phyloP scores from a whole-genome alignment of 768 basidiomycete genomes.

The Boletus rufocinnamomeus region DNA sequence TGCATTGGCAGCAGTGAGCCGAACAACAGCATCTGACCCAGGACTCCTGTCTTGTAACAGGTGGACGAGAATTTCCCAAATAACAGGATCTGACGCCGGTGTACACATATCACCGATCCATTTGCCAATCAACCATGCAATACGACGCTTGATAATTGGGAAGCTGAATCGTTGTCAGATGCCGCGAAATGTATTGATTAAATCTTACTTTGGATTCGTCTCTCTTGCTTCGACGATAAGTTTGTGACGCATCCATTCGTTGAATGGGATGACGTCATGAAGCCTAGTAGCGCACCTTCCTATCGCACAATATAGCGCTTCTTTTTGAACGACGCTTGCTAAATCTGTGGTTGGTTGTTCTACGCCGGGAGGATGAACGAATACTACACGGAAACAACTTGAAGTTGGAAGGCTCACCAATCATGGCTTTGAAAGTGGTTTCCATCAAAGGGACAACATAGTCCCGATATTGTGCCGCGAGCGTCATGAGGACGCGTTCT shows the following conservation, averaged over 20 bases:
- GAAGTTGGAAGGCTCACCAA: conserved; percentile 42
- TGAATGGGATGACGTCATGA: conserved; percentile 64
- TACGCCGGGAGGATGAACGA: conserved; percentile 16
- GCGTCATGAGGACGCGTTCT: conserved; percentile 85
- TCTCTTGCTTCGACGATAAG: conserved; percentile 61
- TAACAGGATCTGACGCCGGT: conserved; percentile 55
- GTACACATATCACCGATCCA: conserved; percentile 75
- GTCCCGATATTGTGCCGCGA: conserved; percentile 68
- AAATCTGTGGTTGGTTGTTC: conserved; percentile 55
- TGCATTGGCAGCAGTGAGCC: conserved; percentile 80
- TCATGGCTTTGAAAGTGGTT: conserved; percentile 58
- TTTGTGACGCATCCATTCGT: conserved; percentile 65
- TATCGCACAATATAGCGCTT: conserved; percentile 85
- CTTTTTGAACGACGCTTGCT: conserved; percentile 68
- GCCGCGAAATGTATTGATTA: not conserved
- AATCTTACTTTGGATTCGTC: conserved; percentile 55
- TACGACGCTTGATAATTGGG: conserved; percentile 90
- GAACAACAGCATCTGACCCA: conserved; percentile 81
- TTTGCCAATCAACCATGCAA: conserved; percentile 93
- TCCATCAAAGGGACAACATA: conserved; percentile 69
- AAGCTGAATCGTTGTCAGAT: conserved; percentile 50
- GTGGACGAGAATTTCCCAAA: conserved; percentile 84
- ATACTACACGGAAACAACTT: not conserved
- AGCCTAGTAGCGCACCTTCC: conserved; percentile 76
- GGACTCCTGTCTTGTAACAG: conserved; percentile 68